Conservation (phyloP, 2,329 filamentous ascomycete genomes). For the Fusarium subglutinans region DNA sequence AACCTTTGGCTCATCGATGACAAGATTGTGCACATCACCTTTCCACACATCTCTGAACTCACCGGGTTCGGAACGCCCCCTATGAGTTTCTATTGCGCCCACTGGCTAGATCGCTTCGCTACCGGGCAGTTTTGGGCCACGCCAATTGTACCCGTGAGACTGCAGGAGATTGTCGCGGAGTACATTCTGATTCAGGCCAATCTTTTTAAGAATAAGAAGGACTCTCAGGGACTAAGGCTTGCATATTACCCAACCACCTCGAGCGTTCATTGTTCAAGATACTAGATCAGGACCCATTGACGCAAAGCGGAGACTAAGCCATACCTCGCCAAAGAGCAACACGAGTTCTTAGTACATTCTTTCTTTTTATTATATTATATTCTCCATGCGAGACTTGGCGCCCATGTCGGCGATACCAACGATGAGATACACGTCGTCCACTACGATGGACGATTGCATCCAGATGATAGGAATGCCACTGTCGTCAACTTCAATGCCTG, state of each 20-base stretch:
- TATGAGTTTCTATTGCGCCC: background rate
- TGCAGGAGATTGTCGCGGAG: too few species aligned
- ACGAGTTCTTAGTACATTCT: background rate
- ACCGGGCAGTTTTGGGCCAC: too few species aligned
- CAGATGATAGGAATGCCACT: background rate
- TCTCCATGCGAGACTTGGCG: background rate
- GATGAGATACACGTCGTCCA: background rate
- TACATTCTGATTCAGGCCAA: too few species aligned
- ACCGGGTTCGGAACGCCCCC: background rate
- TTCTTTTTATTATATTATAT: background rate
- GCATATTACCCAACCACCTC: too few species aligned
- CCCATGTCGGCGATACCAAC: too few species aligned
- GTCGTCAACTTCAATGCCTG: background rate
- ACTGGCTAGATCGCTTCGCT: background rate
- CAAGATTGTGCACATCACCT: background rate
- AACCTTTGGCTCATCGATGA: background rate
- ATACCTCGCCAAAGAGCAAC: too few species aligned
- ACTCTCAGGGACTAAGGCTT: too few species aligned
- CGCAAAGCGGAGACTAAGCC: background rate
- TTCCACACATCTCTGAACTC: background rate
- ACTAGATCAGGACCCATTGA: background rate
- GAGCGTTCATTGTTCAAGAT: background rate
- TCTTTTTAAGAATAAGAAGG: too few species aligned
- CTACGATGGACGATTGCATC: background rate
- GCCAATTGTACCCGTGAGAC: too few species aligned